These are phyloP conservation scores for Ophiostoma sp. DNA, from an alignment of 2,329 filamentous ascomycete genomes.

Conservation along the genomic window DNA sequence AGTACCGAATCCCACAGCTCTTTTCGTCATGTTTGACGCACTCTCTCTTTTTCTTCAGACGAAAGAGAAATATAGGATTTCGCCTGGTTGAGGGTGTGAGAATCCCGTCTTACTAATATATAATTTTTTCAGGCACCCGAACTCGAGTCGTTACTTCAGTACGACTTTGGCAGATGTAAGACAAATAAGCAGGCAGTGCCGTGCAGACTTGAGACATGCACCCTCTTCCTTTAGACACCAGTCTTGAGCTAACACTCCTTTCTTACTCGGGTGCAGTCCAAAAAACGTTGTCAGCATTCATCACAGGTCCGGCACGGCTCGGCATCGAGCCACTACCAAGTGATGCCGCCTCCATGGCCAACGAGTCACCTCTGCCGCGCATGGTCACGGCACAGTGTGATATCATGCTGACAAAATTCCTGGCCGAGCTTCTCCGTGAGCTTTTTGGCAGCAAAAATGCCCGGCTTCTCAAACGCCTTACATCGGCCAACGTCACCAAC, in stretches of 20 bases:
- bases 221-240: not conserved
- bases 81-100: not conserved
- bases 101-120: not conserved
- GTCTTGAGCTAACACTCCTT: not conserved
- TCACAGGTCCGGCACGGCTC: not conserved
- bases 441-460: slow-evolving; percentile 24
- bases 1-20: not conserved
- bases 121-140: slow-evolving; percentile 26
- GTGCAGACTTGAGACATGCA: not conserved
- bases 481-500: slow-evolving; percentile 11
- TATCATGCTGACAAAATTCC: slow-evolving; percentile 23
- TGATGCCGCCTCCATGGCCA: slow-evolving; percentile 7
- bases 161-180: slow-evolving; percentile 30
- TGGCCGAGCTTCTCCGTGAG: slow-evolving; percentile 19
- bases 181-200: not conserved
- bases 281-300: slow-evolving; percentile 27
- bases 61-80: not conserved
- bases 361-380: slow-evolving; percentile 26
- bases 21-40: not conserved
- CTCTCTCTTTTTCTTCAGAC: not conserved
- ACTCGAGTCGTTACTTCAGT: slow-evolving; percentile 24
- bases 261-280: slow-evolving; percentile 20
- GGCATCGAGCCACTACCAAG: slow-evolving; percentile 22
- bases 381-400: slow-evolving; percentile 31
- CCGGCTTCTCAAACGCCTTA: slow-evolving; percentile 14